A percentile compares a stretch with the other conserved stretches of the same genome.
Conservation (phyloP, 2,329 filamentous ascomycete species). For the Uncinocarpus reesii region DNA sequence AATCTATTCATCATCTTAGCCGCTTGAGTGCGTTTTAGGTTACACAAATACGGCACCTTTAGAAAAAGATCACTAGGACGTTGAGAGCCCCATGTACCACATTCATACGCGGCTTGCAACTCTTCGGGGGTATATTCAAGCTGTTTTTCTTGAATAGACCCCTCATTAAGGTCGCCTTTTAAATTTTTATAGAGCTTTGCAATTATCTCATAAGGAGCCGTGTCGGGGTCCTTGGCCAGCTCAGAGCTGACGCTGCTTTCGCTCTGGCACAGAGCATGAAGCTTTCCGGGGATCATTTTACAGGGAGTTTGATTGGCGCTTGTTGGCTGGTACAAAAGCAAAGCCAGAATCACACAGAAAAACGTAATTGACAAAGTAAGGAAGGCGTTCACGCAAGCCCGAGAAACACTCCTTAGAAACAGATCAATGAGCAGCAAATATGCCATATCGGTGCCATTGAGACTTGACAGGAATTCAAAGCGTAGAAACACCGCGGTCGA, state of each 20-base stretch:
- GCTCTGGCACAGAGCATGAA: constrained; percentile 45
- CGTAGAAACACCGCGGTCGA: not conserved
- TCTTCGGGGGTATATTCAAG: constrained; percentile 22
- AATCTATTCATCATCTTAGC: constrained; percentile 34
- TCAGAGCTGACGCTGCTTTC: constrained; percentile 48
- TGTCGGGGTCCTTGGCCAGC: constrained; percentile 44
- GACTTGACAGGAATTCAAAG: not conserved
- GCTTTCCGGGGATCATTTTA: constrained; percentile 36
- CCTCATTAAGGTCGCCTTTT: not conserved
- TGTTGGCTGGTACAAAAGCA: constrained; percentile 12
- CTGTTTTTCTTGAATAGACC: not conserved
- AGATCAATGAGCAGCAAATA: not conserved
- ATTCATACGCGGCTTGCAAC: constrained; percentile 46
- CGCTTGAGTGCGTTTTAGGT: not conserved
- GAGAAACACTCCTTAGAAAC: not conserved
- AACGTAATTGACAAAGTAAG: not conserved
- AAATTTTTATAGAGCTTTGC: constrained; percentile 45
- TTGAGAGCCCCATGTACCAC: constrained; percentile 57
- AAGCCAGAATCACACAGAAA: constrained; percentile 8
- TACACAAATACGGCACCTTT: constrained; percentile 23
- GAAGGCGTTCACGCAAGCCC: not conserved
- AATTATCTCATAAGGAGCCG: constrained; percentile 47
- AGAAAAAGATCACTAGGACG: constrained; percentile 59
- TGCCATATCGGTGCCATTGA: constrained; percentile 1
- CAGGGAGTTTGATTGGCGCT: constrained; percentile 16